Evolutionary conservation across 148 eudicot genomes (phyloP).

Genomic region (Silene latifolia): DNA sequence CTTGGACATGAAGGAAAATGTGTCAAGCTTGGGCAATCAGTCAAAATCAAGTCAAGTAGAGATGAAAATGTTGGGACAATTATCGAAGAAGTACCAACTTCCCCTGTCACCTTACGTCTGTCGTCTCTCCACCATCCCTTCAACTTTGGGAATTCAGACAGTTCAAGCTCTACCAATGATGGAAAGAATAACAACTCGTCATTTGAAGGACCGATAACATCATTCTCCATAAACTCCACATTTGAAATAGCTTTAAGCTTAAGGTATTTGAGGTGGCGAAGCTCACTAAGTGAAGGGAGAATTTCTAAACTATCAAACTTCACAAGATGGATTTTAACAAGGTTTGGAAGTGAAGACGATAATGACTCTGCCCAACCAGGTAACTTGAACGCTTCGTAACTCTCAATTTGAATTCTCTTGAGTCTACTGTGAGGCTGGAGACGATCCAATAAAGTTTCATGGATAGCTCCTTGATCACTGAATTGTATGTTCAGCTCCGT

Average conservation of each 20-base stretch:
- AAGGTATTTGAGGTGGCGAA: conserved; percentile 7
- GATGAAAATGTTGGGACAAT: conserved; percentile 1
- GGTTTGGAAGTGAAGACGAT: no score
- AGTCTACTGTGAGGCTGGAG: no score
- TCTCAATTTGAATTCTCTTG: no score
- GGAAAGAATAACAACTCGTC: conserved; percentile 6
- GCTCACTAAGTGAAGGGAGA: conserved; percentile 11
- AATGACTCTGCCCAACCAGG: no score
- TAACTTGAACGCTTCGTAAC: no score
- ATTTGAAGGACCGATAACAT: not conserved
- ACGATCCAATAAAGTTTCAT: no score
- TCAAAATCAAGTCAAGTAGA: not conserved
- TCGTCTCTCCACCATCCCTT: conserved; percentile 22
- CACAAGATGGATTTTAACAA: no score
- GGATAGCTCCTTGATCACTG: not conserved
- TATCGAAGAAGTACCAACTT: not conserved
- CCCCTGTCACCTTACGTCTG: not conserved
- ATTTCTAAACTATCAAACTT: not conserved
- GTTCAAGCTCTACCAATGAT: conserved; percentile 8
- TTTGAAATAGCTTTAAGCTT: not conserved
- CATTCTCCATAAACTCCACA: not conserved
- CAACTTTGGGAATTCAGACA: not conserved
- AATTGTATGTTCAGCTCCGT: not conserved
- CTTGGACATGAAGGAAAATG: conserved; percentile 5
- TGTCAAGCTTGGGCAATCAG: not conserved